phyloP scores from a whole-genome alignment of 805 yeast genomes.

The Metschnikowia proteae region DNA sequence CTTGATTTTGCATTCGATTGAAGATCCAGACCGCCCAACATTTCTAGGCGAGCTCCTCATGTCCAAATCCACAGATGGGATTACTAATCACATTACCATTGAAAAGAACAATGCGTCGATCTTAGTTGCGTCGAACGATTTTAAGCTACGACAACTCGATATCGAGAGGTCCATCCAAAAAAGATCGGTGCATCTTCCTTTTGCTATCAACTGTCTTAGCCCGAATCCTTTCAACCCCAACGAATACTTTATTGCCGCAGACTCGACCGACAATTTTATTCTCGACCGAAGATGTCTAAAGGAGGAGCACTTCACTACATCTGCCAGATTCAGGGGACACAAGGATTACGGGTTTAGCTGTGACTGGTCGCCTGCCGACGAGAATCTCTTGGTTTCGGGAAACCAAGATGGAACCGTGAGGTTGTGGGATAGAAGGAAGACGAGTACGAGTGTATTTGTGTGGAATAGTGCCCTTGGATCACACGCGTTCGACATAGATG shows the following conservation, averaged over 20 bases:
- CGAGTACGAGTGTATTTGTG: slow-evolving; percentile 23
- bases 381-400: slow-evolving; percentile 48
- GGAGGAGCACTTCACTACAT: slow-evolving; percentile 6
- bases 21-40: slow-evolving; percentile 19
- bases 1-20: slow-evolving; percentile 36
- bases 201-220: slow-evolving; percentile 50
- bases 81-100: slow-evolving; percentile 47
- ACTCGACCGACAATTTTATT: slow-evolving; percentile 39
- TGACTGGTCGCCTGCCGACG: slow-evolving; percentile 50
- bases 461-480: slow-evolving; percentile 38
- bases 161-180: slow-evolving; percentile 17
- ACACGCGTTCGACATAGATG: slow-evolving; percentile 14
- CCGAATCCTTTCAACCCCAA: slow-evolving; percentile 36
- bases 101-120: slow-evolving; percentile 29
- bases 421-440: slow-evolving; percentile 47
- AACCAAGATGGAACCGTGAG: slow-evolving; percentile 58
- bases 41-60: slow-evolving; percentile 34
- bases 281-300: slow-evolving; percentile 38
- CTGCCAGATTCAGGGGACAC: slow-evolving; percentile 40
- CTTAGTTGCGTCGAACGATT: slow-evolving; percentile 51
- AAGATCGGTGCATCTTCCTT: slow-evolving; percentile 28
- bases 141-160: slow-evolving; percentile 40
- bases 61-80: slow-evolving; percentile 45
- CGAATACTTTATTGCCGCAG: slow-evolving; percentile 49
- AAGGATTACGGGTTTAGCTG: slow-evolving; percentile 56